Evolutionary conservation across 148 eudicot species (phyloP), one percentile per base, ranked within the genome.

Genomic region (Salicornia ramosissima): DNA sequence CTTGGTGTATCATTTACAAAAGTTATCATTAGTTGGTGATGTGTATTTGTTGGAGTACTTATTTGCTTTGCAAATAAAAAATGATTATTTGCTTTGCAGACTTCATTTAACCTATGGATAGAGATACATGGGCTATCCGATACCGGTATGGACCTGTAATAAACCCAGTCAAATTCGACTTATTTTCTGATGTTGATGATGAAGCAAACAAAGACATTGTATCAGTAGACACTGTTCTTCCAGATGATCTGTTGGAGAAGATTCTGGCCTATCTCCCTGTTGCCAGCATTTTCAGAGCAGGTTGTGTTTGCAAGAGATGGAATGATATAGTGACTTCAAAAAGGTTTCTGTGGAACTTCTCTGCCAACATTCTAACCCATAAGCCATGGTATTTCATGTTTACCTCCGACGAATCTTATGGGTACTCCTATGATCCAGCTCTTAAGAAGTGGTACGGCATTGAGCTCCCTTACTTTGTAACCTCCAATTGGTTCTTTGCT

Each of bases 381-480:
- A 90, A 86, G 75, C 98, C 98, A 1, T 94, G 97, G 96, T 94
- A 94, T 75, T 94, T 87, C 77, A 94, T 94, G 98, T 94, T 94
- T 64, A 94, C 92, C 6, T 81, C 87, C 10, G 88, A 86, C 59
- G 88, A 90, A 29, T 86, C 86, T 29, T 77, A 68, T 31, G 98
- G 98, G 16, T 87, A 88, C 77, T 91, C 96, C 2, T 90, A 80
- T 68, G 98, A 94, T 69, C 97, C 97, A 2, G 31, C 81, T 46
- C 82, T 88, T 46, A 69, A 82, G 22, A 94, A 90, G 45, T 90
- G 98, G 98, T 84, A 90, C 29, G 64, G 83, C 64, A 78, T 88
- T 43, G 88, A 94, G 55, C 91, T 94, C 63, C 98, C 98, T 21
- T 68, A 79, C 70, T 86, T 90, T 47, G 81, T 86, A 70, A 84